Conservation (phyloP, 306 rosid genomes). For the Lagenaria siceraria region DNA sequence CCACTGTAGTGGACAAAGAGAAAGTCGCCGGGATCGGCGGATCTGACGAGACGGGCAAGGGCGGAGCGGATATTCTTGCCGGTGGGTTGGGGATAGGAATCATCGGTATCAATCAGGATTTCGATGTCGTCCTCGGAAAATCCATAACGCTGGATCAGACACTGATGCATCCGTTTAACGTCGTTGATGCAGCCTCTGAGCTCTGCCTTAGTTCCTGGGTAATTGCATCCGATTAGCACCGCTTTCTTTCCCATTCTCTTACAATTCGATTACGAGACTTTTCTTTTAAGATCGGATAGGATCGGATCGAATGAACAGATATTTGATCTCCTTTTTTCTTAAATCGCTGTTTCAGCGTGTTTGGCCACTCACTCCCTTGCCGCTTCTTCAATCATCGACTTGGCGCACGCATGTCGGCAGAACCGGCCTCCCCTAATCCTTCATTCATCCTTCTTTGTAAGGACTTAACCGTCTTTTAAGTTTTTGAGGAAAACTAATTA, state of each 20-base stretch:
- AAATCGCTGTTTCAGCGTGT: background rate
- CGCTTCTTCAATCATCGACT: background rate
- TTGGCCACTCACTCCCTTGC: background rate
- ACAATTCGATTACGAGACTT: background rate
- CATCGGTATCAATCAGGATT: slow-evolving; percentile 65
- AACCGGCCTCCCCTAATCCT: background rate
- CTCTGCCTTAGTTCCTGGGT: slow-evolving; percentile 62
- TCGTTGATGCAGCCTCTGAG: slow-evolving; percentile 73
- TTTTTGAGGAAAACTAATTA: no score
- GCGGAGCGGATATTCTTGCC: slow-evolving; percentile 63
- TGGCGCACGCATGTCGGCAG: background rate
- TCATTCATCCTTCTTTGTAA: background rate
- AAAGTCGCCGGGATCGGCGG: slow-evolving; percentile 41
- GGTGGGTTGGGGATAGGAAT: slow-evolving; percentile 59
- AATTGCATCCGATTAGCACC: slow-evolving; percentile 70
- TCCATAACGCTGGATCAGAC: slow-evolving; percentile 40
- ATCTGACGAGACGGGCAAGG: slow-evolving; percentile 35
- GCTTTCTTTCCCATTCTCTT: slow-evolving; percentile 53
- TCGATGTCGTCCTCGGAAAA: slow-evolving; percentile 39
- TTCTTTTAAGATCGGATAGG: background rate
- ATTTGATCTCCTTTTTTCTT: background rate
- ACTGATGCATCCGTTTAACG: slow-evolving; percentile 41
- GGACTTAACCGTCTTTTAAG: background rate
- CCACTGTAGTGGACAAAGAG: slow-evolving; percentile 79
- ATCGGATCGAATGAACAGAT: background rate